These are phyloP conservation scores for Dichomitus squalens DNA, from an alignment of 1,284 basidiomycete species.

Conservation along the genomic window DNA sequence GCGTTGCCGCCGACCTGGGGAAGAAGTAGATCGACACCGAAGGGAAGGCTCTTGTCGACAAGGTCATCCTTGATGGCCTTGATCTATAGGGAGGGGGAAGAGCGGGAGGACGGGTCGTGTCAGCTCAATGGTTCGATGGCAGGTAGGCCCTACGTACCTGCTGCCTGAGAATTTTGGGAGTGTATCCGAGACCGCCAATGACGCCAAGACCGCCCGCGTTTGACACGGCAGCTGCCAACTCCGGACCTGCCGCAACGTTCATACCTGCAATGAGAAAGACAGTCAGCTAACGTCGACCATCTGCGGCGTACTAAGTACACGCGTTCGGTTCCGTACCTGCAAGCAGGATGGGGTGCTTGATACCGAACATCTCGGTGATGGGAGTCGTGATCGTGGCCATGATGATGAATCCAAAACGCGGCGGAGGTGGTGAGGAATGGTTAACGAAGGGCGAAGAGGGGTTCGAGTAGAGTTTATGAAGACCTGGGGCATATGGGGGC, in stretches of 20 bases:
- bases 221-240: constrained; percentile 84
- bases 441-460: neutral
- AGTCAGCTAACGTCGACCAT: neutral
- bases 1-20: constrained; percentile 83
- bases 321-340: constrained; percentile 55
- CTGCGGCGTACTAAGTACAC: neutral
- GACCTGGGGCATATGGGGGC: neutral
- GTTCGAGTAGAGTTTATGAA: constrained; percentile 3
- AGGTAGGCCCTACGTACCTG: constrained; percentile 49
- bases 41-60: constrained; percentile 72
- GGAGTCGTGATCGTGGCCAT: constrained; percentile 73
- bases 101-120: neutral
- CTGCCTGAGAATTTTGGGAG: constrained; percentile 70
- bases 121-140: neutral
- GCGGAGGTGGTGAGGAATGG: neutral
- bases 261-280: constrained; percentile 49
- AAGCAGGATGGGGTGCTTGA: constrained; percentile 87
- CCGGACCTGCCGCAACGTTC: constrained; percentile 88
- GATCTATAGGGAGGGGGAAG: constrained; percentile 49
- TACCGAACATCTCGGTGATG: constrained; percentile 82
- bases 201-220: constrained; percentile 89
- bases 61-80: constrained; percentile 71
- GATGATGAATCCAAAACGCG: constrained; percentile 7
- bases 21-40: constrained; percentile 85
- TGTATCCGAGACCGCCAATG: constrained; percentile 84